These are phyloP conservation scores for Lepidopterella palustris DNA, from an alignment of 495 filamentous ascomycete genomes.

Conservation along the genomic window DNA sequence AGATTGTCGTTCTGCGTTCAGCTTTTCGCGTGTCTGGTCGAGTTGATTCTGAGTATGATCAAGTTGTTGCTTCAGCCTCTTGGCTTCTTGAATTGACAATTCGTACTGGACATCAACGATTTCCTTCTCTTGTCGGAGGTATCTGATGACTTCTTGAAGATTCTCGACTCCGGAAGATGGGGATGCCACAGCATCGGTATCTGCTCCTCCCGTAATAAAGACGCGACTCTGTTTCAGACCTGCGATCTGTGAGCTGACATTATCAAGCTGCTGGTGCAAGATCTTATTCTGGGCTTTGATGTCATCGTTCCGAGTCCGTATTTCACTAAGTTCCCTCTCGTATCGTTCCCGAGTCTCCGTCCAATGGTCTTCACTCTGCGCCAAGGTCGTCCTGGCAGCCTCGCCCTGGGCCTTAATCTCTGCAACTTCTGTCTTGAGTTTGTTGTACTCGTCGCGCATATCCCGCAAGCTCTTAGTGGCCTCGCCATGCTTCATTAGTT, in stretches of 20 bases:
- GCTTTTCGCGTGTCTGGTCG: slow-evolving; percentile 75
- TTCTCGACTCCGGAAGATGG: slow-evolving; percentile 53
- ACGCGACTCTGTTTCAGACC: slow-evolving; percentile 66
- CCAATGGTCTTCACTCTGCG: slow-evolving; percentile 82
- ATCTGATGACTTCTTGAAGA: slow-evolving; percentile 81
- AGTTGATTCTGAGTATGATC: slow-evolving; percentile 79
- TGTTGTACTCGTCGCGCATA: slow-evolving; percentile 70
- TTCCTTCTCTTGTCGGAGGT: slow-evolving; percentile 91
- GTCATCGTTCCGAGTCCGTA: slow-evolving; percentile 72
- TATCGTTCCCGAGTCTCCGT: slow-evolving; percentile 69
- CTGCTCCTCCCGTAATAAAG: slow-evolving; percentile 41
- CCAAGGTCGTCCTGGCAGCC: slow-evolving; percentile 67
- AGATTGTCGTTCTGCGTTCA: slow-evolving; percentile 78
- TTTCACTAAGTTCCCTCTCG: slow-evolving; percentile 73
- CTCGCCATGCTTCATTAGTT: slow-evolving; percentile 89
- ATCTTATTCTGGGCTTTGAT: slow-evolving; percentile 77
- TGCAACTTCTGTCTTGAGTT: slow-evolving; percentile 68
- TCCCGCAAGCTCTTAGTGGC: slow-evolving; percentile 76
- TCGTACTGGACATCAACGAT: slow-evolving; percentile 95
- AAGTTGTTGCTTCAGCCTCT: slow-evolving; percentile 80
- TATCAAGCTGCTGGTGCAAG: slow-evolving; percentile 82
- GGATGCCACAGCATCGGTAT: slow-evolving; percentile 39
- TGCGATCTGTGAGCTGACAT: slow-evolving; percentile 68
- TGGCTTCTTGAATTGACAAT: slow-evolving; percentile 74
- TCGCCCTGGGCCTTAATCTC: slow-evolving; percentile 70